phyloP scores from a whole-genome alignment of 1,139 yeast species.

The Candida sp. region DNA sequence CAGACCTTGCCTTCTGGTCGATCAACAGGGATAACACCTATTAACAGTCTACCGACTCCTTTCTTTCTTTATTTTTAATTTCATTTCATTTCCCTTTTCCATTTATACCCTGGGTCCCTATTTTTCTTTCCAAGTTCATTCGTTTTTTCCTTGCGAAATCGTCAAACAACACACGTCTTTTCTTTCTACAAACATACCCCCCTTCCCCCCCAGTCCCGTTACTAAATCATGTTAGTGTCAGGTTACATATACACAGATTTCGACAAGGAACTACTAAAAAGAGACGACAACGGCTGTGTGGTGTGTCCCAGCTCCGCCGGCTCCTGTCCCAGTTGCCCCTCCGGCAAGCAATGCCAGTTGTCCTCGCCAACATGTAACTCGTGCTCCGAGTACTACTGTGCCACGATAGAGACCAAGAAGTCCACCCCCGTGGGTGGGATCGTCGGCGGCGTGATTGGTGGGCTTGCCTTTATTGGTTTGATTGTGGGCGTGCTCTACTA shows the following conservation, averaged over 20 bases:
- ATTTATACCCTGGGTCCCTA: background rate
- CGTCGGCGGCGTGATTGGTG: slow-evolving; percentile 69
- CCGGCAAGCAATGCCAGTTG: slow-evolving; percentile 54
- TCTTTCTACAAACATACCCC: background rate
- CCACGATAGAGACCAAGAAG: slow-evolving; percentile 17
- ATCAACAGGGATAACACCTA: background rate
- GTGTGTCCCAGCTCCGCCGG: slow-evolving; percentile 42
- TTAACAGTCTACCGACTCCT: background rate
- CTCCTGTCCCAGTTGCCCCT: slow-evolving; percentile 58
- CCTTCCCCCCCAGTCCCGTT: background rate
- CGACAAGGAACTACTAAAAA: slow-evolving; percentile 9
- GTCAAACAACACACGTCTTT: background rate
- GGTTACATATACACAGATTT: slow-evolving; percentile 3
- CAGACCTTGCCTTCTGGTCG: background rate
- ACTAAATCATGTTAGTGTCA: slow-evolving; percentile 1
- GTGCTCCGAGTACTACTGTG: slow-evolving; percentile 65
- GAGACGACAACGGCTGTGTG: slow-evolving; percentile 47
- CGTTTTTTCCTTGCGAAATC: background rate
- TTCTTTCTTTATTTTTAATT: background rate
- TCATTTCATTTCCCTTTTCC: background rate
- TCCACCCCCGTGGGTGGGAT: slow-evolving; percentile 53
- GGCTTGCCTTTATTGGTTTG: slow-evolving; percentile 41
- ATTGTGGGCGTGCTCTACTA: slow-evolving; percentile 37
- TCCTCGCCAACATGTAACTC: slow-evolving; percentile 56
- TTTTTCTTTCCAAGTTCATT: background rate